Evolutionary conservation across 768 basidiomycete genomes (phyloP).

Genomic region (Tricholoma flavovirens): DNA sequence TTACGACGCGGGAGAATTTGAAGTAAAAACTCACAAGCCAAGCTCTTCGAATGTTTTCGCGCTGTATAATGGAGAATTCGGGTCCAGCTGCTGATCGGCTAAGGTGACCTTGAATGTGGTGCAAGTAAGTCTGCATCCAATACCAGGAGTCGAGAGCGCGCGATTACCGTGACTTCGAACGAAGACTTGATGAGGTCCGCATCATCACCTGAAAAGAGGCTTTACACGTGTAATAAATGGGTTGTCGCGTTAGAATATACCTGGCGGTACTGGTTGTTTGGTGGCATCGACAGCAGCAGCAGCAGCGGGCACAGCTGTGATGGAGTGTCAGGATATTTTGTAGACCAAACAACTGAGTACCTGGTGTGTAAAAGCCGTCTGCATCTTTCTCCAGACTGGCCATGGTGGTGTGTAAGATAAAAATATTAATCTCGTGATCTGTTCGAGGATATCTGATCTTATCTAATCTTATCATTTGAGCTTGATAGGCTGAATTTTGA

Average conservation of each 20-base stretch:
- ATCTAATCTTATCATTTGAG: neutral
- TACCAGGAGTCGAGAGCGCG: neutral
- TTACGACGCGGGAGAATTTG: neutral
- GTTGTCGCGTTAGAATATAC: constrained; percentile 10
- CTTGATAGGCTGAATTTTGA: no score
- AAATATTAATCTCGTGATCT: no score
- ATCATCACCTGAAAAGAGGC: constrained; percentile 21
- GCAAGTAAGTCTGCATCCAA: neutral
- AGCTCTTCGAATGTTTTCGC: constrained; percentile 94
- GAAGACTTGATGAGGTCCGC: constrained; percentile 72
- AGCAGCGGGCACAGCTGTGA: constrained; percentile 17
- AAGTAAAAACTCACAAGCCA: constrained; percentile 65
- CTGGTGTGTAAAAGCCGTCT: constrained; percentile 72
- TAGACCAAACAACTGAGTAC: constrained; percentile 23
- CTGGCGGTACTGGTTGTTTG: constrained; percentile 22
- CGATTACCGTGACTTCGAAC: constrained; percentile 74
- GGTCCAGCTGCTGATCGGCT: constrained; percentile 92
- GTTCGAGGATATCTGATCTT: no score
- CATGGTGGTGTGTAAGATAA: no score
- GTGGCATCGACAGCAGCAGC: constrained; percentile 17
- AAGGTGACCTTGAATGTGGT: constrained; percentile 69
- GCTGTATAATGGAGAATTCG: constrained; percentile 92
- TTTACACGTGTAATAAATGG: neutral
- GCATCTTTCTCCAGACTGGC: constrained; percentile 63
- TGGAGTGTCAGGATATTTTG: neutral